Evolutionary conservation across 352 stramenopile species (phyloP), one percentile per base, ranked within the genome.

Genomic region (Pythium scleroteichum): DNA sequence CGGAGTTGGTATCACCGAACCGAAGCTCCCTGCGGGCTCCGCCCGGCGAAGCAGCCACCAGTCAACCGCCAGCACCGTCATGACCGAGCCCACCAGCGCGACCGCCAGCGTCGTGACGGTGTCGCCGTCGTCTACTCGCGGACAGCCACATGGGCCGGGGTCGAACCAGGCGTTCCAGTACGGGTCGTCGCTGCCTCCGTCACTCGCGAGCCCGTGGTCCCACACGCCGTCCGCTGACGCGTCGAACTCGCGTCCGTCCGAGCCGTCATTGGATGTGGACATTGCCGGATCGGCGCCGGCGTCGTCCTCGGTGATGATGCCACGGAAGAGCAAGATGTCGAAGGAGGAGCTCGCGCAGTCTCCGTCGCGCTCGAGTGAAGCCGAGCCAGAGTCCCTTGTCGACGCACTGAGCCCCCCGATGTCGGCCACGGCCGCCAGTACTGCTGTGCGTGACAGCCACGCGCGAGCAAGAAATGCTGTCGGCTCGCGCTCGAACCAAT

Each of bases 41-140:
- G 45, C 22, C 16, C 61, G 61, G 27, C 62, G 62, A 19, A 40
- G 48, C 23, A 68, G 61, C 35, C 35, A 68, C 62, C 55, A 64
- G 44, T 69, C 62, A 6, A 51, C 62, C 19, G 48, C 54, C 20
- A 69, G 62, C 50, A 61, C 54, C 13, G 44, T 22, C 1, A 54
- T 57, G 54, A 69, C 62, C 49, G 54, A 69, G 27, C 33, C 62
- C 10, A 39, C 44, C 22, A 68, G 61, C 35, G 53, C 53, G 26
- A 69, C 62, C 13, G 62, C 62, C 14, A 69, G 62, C 35, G 54
- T 38, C 54, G 62, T 59, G 8, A 69, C 62, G 26, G n/a, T 64
- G 27, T 64, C 62, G 40, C 62, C 53, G 14, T 23, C 44, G 54
- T 69, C 62, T n/a, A 44, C 62, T 2, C 54, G 48, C 16, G 49